A percentile compares a stretch with the other conserved stretches of the same genome.
phyloP scores from a whole-genome alignment of 768 basidiomycete genomes.

The Kwoniella europaea region DNA sequence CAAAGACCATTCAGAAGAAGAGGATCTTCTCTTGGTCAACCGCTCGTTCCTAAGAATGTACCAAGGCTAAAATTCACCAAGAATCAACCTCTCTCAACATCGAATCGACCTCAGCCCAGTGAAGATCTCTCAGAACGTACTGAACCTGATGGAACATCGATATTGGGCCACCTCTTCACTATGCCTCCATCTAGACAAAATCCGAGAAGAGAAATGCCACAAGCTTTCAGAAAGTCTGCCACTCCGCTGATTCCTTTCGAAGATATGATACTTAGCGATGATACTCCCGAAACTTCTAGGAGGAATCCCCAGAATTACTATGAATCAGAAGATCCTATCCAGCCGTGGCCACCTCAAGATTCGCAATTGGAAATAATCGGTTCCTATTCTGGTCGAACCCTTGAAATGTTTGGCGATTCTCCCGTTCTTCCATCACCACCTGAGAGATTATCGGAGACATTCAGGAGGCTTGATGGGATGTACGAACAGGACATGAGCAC shows the following conservation, averaged over 20 bases:
- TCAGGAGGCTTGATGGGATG: not conserved
- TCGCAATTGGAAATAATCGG: not conserved
- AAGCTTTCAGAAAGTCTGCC: not conserved
- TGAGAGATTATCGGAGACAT: not conserved
- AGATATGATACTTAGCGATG: not conserved
- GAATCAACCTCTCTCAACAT: not conserved
- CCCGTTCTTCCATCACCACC: not conserved
- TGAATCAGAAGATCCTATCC: not conserved
- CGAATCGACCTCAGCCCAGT: not conserved
- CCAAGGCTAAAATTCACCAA: not conserved
- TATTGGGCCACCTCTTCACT: not conserved
- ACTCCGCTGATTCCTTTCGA: not conserved
- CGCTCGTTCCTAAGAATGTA: not conserved
- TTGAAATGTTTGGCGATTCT: not conserved
- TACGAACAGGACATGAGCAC: not conserved
- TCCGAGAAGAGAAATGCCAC: not conserved
- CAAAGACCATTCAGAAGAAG: not conserved
- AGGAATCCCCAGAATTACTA: slow-evolving; percentile 1
- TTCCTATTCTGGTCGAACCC: not conserved
- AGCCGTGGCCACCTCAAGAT: not conserved
- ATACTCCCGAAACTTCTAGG: not conserved
- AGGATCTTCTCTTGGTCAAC: not conserved
- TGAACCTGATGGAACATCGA: not conserved
- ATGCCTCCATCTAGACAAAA: not conserved
- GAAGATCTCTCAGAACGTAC: not conserved